These are phyloP conservation scores for Casuarina equisetifolia DNA, from an alignment of 306 rosid genomes.

Conservation along the genomic window DNA sequence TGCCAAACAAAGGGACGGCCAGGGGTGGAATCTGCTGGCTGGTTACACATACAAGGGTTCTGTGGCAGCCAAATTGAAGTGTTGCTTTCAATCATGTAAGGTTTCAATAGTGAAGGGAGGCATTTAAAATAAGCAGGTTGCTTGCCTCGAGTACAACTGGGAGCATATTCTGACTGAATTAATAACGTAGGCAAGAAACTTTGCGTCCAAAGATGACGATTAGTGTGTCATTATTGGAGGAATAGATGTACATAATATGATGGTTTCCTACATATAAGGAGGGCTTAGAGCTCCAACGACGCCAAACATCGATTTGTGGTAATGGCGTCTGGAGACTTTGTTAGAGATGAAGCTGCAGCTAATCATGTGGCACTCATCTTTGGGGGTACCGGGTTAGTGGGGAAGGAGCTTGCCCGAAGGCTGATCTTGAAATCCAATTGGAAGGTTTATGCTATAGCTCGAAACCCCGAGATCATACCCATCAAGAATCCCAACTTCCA, in stretches of 20 bases:
- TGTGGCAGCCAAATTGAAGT: constrained; percentile 18
- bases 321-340: constrained; percentile 44
- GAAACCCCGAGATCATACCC: constrained; percentile 47
- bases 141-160: constrained; percentile 39
- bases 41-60: constrained; percentile 32
- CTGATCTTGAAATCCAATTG: constrained; percentile 50
- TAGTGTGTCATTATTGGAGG: too few species aligned
- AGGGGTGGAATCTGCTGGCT: constrained; percentile 40
- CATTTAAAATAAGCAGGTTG: constrained; percentile 45
- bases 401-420: constrained; percentile 61
- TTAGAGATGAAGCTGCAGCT: constrained; percentile 16
- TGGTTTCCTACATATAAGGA: constrained; percentile 29
- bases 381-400: constrained; percentile 88
- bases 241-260: neutral
- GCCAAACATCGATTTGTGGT: constrained; percentile 8
- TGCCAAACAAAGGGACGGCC: constrained; percentile 47
- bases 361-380: constrained; percentile 69
- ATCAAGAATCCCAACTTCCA: constrained; percentile 45
- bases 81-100: constrained; percentile 29
- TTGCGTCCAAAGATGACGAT: constrained; percentile 40
- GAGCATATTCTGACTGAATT: constrained; percentile 40
- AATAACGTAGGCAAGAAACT: constrained; percentile 38
- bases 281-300: constrained; percentile 31
- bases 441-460: constrained; percentile 90
- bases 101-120: constrained; percentile 30